Evolutionary conservation across 164 flowering plant species (phyloP).

Genomic region (Magnolia kwangsiensis): DNA sequence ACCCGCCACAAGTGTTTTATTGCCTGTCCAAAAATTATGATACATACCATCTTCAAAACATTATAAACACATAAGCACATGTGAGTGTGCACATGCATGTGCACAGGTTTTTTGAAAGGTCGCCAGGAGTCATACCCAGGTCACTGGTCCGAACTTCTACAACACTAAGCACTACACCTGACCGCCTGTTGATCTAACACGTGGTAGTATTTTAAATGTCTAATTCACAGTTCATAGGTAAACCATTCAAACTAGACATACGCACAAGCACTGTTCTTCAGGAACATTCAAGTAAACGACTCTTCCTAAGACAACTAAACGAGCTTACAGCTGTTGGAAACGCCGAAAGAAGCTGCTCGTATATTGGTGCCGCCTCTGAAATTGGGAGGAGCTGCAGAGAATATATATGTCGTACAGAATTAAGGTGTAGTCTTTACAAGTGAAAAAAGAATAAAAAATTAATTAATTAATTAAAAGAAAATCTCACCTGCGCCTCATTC

Average conservation of each 20-base stretch:
- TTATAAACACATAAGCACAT: neutral
- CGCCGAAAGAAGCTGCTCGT: slow-evolving; percentile 71
- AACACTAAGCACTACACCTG: neutral
- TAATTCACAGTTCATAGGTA: neutral
- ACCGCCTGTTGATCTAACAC: neutral
- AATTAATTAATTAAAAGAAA: neutral
- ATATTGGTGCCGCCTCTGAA: slow-evolving; percentile 70
- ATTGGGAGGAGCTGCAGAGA: slow-evolving; percentile 60
- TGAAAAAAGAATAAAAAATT: neutral
- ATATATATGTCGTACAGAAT: neutral
- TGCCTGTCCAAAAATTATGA: neutral
- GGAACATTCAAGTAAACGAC: neutral
- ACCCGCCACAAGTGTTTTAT: no score
- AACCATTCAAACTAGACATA: no score
- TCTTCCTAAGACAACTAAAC: neutral
- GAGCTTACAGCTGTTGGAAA: slow-evolving; percentile 85
- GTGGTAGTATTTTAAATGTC: neutral
- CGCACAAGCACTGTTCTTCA: neutral
- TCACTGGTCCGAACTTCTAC: no score
- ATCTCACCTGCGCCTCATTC: slow-evolving; percentile 41
- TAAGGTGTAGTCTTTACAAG: neutral
- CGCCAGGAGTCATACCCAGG: no score
- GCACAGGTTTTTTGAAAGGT: no score
- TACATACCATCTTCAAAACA: no score
- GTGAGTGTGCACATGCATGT: no score